phyloP scores from a whole-genome alignment of 768 basidiomycete species.

The Rubroboletus pulcherrimus region DNA sequence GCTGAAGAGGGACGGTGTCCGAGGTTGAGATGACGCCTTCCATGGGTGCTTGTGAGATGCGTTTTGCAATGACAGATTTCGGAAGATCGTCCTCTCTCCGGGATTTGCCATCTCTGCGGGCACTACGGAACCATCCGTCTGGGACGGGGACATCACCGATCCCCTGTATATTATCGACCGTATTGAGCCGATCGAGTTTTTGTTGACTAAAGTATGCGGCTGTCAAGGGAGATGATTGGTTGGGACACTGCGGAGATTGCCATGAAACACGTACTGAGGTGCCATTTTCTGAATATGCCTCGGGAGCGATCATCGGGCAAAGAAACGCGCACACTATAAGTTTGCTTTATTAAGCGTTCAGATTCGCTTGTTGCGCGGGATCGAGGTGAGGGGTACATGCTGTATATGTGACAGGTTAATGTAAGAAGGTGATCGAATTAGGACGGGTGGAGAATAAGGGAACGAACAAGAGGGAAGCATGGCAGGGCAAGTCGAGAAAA shows the following conservation, averaged over 20 bases:
- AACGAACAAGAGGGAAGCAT: conserved; percentile 19
- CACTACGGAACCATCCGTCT: conserved; percentile 76
- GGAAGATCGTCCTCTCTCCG: conserved; percentile 39
- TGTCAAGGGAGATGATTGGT: conserved; percentile 28
- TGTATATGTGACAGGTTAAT: conserved; percentile 17
- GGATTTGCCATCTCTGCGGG: conserved; percentile 59
- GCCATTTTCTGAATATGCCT: conserved; percentile 47
- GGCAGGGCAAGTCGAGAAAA: conserved; percentile 1
- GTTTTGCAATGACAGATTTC: conserved; percentile 46
- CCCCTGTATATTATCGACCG: conserved; percentile 65
- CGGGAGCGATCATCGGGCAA: conserved; percentile 42
- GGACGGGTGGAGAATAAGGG: conserved; percentile 27
- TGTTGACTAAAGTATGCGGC: conserved; percentile 85
- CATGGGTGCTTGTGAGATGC: conserved; percentile 32
- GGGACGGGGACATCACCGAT: conserved; percentile 66
- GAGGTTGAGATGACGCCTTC: conserved; percentile 25
- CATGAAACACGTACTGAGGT: conserved; percentile 43
- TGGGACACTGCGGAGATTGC: conserved; percentile 27
- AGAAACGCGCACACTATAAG: conserved; percentile 48
- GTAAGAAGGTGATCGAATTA: conserved; percentile 23
- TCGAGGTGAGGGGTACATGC: conserved; percentile 40
- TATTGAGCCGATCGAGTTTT: conserved; percentile 64
- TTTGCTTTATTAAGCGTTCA: conserved; percentile 52
- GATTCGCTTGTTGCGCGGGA: conserved; percentile 35
- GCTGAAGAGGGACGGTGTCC: conserved; percentile 13